Percentiles rank a stretch among this genome's conserved stretches.
phyloP scores from a whole-genome alignment of 1,139 yeast genomes.

The Nakaseomyces uthaithaninus region DNA sequence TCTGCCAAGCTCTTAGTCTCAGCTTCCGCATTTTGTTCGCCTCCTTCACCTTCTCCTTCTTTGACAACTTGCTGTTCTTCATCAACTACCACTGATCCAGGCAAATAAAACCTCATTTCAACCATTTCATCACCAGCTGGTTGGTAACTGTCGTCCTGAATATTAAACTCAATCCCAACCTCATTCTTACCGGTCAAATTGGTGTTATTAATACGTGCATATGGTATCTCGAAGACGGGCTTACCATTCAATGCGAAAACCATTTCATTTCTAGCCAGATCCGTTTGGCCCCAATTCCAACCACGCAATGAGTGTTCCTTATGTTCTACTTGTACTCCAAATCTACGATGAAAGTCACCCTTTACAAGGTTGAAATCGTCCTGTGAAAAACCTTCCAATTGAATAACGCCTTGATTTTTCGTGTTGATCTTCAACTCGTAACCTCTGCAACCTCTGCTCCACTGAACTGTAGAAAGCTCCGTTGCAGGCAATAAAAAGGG shows the following conservation, averaged over 20 bases:
- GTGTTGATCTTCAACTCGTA: slow-evolving; percentile 85
- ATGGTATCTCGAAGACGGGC: slow-evolving; percentile 89
- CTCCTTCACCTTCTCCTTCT: slow-evolving; percentile 36
- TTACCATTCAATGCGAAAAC: slow-evolving; percentile 79
- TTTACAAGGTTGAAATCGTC: slow-evolving; percentile 75
- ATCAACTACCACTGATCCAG: slow-evolving; percentile 55
- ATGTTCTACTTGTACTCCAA: slow-evolving; percentile 63
- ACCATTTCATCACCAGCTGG: slow-evolving; percentile 91
- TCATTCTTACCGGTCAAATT: slow-evolving; percentile 89
- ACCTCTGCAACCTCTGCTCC: slow-evolving; percentile 94
- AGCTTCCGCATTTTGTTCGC: slow-evolving; percentile 36
- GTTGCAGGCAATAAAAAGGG: slow-evolving; percentile 84
- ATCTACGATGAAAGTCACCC: slow-evolving; percentile 74
- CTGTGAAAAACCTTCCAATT: slow-evolving; percentile 84
- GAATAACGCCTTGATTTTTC: slow-evolving; percentile 75
- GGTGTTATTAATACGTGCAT: slow-evolving; percentile 70
- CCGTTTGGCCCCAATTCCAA: slow-evolving; percentile 98
- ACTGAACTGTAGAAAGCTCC: slow-evolving; percentile 67
- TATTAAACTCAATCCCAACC: slow-evolving; percentile 79
- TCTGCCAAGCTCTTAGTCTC: slow-evolving; percentile 72
- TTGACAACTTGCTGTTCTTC: slow-evolving; percentile 31
- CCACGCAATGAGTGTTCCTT: slow-evolving; percentile 92
- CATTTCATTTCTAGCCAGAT: slow-evolving; percentile 85
- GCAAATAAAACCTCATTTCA: slow-evolving; percentile 86
- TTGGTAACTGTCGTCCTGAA: slow-evolving; percentile 49